phyloP scores from a whole-genome alignment of 345 rosid species.

The Rhodamnia rubescens region DNA sequence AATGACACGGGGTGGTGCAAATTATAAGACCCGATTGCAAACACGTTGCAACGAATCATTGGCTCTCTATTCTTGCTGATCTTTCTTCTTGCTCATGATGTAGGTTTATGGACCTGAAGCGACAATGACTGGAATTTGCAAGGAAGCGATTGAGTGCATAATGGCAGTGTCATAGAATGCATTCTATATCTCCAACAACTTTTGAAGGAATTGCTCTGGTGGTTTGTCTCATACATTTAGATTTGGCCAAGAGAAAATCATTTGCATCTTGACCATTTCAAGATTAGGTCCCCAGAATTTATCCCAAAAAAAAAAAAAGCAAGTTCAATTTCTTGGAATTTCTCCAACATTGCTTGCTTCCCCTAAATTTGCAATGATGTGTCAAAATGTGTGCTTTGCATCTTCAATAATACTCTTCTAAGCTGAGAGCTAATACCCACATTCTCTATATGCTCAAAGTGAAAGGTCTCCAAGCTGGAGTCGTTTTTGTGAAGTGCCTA shows the following conservation, averaged over 20 bases:
- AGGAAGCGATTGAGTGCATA: conserved; percentile 83
- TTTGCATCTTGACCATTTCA: neutral
- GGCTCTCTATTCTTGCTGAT: neutral
- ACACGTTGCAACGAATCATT: neutral
- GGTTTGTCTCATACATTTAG: neutral
- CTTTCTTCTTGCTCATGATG: neutral
- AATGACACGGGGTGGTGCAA: neutral
- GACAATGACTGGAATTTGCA: conserved; percentile 97
- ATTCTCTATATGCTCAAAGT: neutral
- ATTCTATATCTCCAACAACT: neutral
- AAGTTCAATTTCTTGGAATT: neutral
- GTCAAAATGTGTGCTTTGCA: neutral
- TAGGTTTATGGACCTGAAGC: conserved; percentile 97
- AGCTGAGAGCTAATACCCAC: neutral
- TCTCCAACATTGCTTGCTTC: neutral
- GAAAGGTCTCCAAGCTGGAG: neutral
- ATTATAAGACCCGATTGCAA: neutral
- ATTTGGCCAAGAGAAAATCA: neutral
- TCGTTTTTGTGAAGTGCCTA: neutral
- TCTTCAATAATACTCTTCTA: neutral
- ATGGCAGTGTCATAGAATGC: conserved; percentile 22
- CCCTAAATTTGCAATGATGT: neutral
- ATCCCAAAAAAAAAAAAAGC: neutral
- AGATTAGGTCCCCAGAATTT: neutral
- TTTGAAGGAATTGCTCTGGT: neutral